phyloP scores from a whole-genome alignment of 305 asterid species.

The Plantago coronopus region DNA sequence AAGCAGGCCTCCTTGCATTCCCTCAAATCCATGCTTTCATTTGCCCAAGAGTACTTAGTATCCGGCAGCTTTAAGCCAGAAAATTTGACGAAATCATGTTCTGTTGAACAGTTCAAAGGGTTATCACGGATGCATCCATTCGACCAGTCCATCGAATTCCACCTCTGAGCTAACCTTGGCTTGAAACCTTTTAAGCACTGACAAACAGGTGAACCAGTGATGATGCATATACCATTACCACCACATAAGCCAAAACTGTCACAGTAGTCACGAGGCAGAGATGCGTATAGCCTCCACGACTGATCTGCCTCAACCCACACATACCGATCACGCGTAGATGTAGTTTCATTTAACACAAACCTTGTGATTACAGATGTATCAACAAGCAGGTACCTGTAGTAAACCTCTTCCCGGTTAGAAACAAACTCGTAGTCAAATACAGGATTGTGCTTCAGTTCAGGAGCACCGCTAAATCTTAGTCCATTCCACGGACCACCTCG shows the following conservation, averaged over 20 bases:
- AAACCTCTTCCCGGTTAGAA: constrained; percentile 24
- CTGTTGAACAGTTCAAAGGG: constrained; percentile 25
- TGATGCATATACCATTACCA: constrained; percentile 32
- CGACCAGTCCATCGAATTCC: constrained; percentile 19
- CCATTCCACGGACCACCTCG: constrained; percentile 36
- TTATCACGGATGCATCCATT: constrained; percentile 27
- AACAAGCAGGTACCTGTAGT: constrained; percentile 21
- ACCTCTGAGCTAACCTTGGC: constrained; percentile 25
- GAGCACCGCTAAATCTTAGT: constrained; percentile 22
- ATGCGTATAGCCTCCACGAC: constrained; percentile 22
- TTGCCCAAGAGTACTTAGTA: constrained; percentile 18
- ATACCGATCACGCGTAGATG: constrained; percentile 15
- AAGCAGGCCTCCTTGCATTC: constrained; percentile 33
- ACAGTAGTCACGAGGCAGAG: constrained; percentile 29
- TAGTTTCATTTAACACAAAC: constrained; percentile 20
- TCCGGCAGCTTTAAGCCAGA: constrained; percentile 30
- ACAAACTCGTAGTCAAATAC: constrained; percentile 19
- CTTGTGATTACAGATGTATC: constrained; percentile 21
- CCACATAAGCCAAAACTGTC: constrained; percentile 31
- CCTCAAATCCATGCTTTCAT: constrained; percentile 21
- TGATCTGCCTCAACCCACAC: constrained; percentile 25
- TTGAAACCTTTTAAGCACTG: constrained; percentile 27
- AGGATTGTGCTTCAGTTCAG: constrained; percentile 13
- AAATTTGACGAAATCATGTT: constrained; percentile 20
- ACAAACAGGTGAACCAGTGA: constrained; percentile 23